Evolutionary conservation across 331 rosid genomes (phyloP).

Genomic region (Dryas integrifolia): DNA sequence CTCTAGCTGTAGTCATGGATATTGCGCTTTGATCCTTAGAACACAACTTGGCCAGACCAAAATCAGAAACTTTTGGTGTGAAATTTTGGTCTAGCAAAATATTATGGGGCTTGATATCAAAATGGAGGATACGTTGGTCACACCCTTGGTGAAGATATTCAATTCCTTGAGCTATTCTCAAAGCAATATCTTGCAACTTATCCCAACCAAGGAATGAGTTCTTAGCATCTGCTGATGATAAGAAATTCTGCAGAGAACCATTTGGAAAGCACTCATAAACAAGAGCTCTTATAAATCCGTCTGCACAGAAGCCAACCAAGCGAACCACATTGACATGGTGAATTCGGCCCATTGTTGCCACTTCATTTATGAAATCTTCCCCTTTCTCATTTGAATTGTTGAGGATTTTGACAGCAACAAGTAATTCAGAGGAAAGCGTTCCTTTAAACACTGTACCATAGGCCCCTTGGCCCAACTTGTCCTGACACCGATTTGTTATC

Average conservation of each 20-base stretch:
- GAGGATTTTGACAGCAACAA: constrained; percentile 16
- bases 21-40: too few species aligned
- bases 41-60: too few species aligned
- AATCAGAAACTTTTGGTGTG: too few species aligned
- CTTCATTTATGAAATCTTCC: background rate
- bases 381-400: background rate
- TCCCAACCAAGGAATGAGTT: too few species aligned
- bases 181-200: too few species aligned
- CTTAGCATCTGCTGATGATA: background rate
- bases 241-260: background rate
- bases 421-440: background rate
- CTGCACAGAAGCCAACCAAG: background rate
- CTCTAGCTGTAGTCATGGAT: too few species aligned
- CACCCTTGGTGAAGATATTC: too few species aligned
- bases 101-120: too few species aligned
- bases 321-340: constrained; percentile 6
- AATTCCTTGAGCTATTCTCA: too few species aligned
- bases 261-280: background rate
- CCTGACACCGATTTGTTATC: background rate
- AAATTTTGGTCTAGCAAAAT: too few species aligned
- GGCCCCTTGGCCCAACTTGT: background rate
- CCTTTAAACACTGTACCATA: constrained; percentile 20
- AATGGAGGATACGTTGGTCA: too few species aligned
- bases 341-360: background rate
- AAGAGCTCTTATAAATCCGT: background rate